Evolutionary conservation across 768 basidiomycete genomes (phyloP).

Genomic region (Paxillus involutus): DNA sequence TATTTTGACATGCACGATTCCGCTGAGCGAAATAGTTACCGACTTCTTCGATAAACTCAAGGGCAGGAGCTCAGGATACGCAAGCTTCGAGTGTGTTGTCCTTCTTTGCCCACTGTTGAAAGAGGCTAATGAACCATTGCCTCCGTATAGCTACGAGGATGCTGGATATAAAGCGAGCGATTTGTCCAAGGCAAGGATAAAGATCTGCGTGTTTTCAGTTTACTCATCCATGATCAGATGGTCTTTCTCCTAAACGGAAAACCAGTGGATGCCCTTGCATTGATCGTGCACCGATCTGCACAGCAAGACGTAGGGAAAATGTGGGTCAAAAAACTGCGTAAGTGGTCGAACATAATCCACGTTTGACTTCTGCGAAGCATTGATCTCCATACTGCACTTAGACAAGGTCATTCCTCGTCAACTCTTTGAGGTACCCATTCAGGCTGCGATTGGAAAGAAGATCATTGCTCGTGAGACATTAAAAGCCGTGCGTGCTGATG

Average conservation of each 20-base stretch:
- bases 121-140: background rate
- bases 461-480: conserved; percentile 89
- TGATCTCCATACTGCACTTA: conserved; percentile 24
- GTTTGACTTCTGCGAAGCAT: background rate
- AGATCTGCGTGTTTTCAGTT: background rate
- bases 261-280: conserved; percentile 89
- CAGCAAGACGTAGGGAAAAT: conserved; percentile 71
- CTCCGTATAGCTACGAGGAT: conserved; percentile 78
- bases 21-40: conserved; percentile 89
- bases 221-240: conserved; percentile 54
- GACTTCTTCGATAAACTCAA: conserved; percentile 96
- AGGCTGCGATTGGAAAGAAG: conserved; percentile 85
- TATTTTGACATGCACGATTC: conserved; percentile 81
- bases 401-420: conserved; percentile 93
- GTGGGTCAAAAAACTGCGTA: conserved; percentile 94
- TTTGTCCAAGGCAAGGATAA: conserved; percentile 69
- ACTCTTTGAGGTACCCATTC: conserved; percentile 93
- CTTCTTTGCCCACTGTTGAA: background rate
- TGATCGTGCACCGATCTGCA: conserved; percentile 84
- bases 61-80: conserved; percentile 87
- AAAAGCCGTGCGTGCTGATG: conserved; percentile 84
- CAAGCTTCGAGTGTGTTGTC: conserved; percentile 80
- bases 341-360: conserved; percentile 27
- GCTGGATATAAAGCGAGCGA: conserved; percentile 83
- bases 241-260: conserved; percentile 85